Conservation (phyloP, 83 land plant species). For the Thuja plicata region DNA sequence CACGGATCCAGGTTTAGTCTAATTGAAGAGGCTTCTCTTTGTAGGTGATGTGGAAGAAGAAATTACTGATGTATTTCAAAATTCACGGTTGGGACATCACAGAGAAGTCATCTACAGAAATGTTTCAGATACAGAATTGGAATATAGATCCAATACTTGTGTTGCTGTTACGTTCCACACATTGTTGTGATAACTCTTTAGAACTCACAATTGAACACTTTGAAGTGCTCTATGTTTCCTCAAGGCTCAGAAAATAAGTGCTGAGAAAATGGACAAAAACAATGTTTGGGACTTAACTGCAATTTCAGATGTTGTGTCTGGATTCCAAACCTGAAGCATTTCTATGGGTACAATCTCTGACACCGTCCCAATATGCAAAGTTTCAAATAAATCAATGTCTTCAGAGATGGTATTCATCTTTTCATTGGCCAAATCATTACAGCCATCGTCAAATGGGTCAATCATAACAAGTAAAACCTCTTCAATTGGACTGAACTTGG, state of each 20-base stretch:
- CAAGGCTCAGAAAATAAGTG: no score
- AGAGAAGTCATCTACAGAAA: not conserved
- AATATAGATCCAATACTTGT: not conserved
- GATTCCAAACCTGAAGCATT: no score
- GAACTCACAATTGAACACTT: not conserved
- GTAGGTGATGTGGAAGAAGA: not conserved
- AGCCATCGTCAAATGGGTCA: not conserved
- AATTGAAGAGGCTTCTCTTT: conserved; percentile 11
- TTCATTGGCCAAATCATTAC: not conserved
- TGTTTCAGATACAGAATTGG: not conserved
- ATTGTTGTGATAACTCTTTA: not conserved
- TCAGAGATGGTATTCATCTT: not conserved
- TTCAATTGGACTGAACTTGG: not conserved
- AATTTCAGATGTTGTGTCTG: not conserved
- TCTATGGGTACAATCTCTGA: not conserved
- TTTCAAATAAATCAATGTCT: not conserved
- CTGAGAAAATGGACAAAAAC: no score
- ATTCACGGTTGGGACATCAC: not conserved
- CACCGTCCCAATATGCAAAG: not conserved
- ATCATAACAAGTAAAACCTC: not conserved
- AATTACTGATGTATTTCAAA: conserved; percentile 1
- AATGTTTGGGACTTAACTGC: no score
- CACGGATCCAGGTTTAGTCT: conserved; percentile 11
- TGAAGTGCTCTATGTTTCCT: no score
- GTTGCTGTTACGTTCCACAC: no score